Evolutionary conservation across 495 filamentous ascomycete genomes (phyloP).

Genomic region (Penicillium crystallinum): DNA sequence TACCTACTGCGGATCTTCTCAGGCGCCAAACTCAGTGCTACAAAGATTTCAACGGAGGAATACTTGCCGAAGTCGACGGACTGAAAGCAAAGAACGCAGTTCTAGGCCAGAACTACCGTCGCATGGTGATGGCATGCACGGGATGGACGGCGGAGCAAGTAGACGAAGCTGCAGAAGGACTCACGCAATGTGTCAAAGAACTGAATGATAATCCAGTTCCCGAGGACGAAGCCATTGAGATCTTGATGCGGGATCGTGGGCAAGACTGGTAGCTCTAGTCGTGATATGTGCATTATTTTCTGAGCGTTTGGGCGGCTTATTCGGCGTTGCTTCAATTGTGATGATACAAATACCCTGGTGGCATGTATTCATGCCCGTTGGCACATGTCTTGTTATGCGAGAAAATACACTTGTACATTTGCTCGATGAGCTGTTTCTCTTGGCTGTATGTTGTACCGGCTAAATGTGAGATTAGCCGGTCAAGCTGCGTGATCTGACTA

Average conservation of each 20-base stretch:
- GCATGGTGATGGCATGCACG: constrained; percentile 48
- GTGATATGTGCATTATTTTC: constrained; percentile 6
- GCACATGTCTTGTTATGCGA: constrained; percentile 14
- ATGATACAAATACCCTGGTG: constrained; percentile 25
- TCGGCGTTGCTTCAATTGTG: constrained; percentile 20
- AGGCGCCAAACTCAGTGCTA: constrained; percentile 30
- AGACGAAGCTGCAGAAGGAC: constrained; percentile 43
- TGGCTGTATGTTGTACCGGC: not conserved
- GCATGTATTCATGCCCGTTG: constrained; percentile 13
- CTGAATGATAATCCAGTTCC: constrained; percentile 45
- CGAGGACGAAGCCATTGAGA: constrained; percentile 45
- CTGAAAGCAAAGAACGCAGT: constrained; percentile 43
- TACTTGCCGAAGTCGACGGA: constrained; percentile 33
- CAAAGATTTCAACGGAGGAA: constrained; percentile 29
- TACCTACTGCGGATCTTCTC: constrained; percentile 28
- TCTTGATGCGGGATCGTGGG: constrained; percentile 45
- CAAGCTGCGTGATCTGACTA: not conserved
- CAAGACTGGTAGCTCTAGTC: constrained; percentile 39
- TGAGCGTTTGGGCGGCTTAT: constrained; percentile 18
- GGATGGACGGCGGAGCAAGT: constrained; percentile 43
- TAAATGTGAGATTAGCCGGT: constrained; percentile 10
- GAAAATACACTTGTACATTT: constrained; percentile 3
- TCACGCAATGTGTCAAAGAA: constrained; percentile 45
- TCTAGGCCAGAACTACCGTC: constrained; percentile 43
- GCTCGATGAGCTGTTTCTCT: not conserved